Base-by-base conservation (phyloP, 805 yeast species). In the Sungouiozyma ichnusensis region DNA sequence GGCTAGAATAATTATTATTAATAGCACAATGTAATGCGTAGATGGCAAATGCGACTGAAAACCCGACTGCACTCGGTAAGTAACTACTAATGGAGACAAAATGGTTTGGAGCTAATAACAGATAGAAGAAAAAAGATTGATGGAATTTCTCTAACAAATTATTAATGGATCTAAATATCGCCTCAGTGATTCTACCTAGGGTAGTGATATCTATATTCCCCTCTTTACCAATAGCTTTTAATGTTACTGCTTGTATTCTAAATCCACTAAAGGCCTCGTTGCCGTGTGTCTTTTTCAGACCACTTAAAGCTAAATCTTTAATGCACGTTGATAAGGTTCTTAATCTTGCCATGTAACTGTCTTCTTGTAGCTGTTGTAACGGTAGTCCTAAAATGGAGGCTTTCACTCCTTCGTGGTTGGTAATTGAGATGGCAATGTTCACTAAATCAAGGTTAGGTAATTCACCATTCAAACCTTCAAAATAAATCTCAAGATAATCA, bases 51-150 rank as follows among this genome's bases (percentile, higher is more conserved):
- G 85, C 63, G 3, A 75, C 71, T 1, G 92, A 82, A 3, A 83
- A 62, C 5, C 84, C 65, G 38, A 81, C 79, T 0, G 94, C 95
- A 2, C 90, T 69, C 1, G 97, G 97, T 40, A 92, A 66, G 58
- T 90, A 92, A 16, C 94, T 85, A 3, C 95, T 97, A 48, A 92
- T 88, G 4, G 96, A 85, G 15, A 92, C 95, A 66, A 92, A 92
- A 44, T 73, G 62, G 43, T 72, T 66, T 18, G 97, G 94, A 0
- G 85, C 75, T 39, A 92, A 62, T 64, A 92, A 60, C 50, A 90
- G 70, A 64, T 90, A 92, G 57, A 88, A 92, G 69, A 92, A 92
- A 55, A 87, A 92, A 1, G 96, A 85, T 63, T 92, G 99, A 63
- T 92, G 99, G 63, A 90, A 90, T 59, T 90, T 94, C 60, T 92